A percentile compares a stretch with the other conserved stretches of the same genome.
Evolutionary conservation across 108 stramenopile species (phyloP).

Genomic region (Schizochytrium sp.): DNA sequence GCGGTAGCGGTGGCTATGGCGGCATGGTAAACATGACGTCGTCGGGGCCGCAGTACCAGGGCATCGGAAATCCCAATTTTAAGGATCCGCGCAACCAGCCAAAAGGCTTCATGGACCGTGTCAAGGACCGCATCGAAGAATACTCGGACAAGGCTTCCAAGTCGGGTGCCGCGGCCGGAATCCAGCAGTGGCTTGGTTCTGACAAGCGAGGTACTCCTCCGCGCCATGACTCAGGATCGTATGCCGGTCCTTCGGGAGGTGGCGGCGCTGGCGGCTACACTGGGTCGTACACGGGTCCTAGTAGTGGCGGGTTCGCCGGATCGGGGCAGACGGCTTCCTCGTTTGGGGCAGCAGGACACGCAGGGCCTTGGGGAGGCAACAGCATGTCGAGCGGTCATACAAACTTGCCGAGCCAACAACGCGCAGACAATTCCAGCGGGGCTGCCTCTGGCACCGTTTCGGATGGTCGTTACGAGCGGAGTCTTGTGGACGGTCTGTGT

Average conservation of each 20-base stretch:
- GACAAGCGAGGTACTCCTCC: neutral
- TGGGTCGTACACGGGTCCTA: neutral
- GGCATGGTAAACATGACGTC: neutral
- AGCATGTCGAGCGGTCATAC: no score
- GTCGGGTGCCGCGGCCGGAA: neutral
- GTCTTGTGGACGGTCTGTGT: constrained; percentile 77
- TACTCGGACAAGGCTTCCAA: constrained; percentile 2
- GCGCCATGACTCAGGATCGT: neutral
- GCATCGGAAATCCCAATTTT: constrained; percentile 81
- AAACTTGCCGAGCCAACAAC: neutral
- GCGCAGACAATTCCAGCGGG: neutral
- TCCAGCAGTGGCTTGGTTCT: neutral
- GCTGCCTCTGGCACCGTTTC: constrained; percentile 48
- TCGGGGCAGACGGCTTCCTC: no score
- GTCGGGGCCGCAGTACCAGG: constrained; percentile 34
- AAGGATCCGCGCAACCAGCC: constrained; percentile 57
- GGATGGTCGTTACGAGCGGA: constrained; percentile 75
- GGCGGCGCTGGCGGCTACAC: neutral
- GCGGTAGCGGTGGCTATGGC: neutral
- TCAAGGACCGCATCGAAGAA: constrained; percentile 2
- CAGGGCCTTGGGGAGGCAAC: no score
- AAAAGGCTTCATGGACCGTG: neutral
- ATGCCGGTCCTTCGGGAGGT: neutral
- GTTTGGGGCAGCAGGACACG: no score
- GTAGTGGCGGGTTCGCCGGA: neutral